Evolutionary conservation across 2,329 filamentous ascomycete genomes (phyloP).

Genomic region (Lizonia empirigonia): DNA sequence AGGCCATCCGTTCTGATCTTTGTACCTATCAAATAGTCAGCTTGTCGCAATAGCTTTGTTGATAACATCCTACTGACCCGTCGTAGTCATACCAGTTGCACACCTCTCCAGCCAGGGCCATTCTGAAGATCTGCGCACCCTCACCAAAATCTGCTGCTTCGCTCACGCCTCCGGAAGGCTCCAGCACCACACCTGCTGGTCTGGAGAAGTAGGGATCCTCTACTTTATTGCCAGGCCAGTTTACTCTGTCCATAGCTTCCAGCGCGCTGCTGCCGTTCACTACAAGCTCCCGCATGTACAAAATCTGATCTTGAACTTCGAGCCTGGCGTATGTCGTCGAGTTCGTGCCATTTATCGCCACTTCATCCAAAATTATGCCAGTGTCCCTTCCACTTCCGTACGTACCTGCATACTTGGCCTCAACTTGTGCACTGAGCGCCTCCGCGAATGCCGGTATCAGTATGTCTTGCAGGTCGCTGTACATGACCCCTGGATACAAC

Average conservation of each 20-base stretch:
- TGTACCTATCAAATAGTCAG: conserved; percentile 24
- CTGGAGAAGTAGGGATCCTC: conserved; percentile 30
- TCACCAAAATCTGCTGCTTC: conserved; percentile 33
- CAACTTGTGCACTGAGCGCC: conserved; percentile 20
- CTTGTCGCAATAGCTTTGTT: background rate
- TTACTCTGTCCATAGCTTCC: conserved; percentile 35
- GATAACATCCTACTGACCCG: conserved; percentile 22
- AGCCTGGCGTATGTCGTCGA: conserved; percentile 28
- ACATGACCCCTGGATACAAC: conserved; percentile 25
- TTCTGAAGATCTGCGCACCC: conserved; percentile 35
- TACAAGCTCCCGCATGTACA: conserved; percentile 36
- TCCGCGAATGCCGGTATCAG: conserved; percentile 36
- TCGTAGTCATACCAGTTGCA: conserved; percentile 45
- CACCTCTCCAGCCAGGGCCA: conserved; percentile 31
- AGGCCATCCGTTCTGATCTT: conserved; percentile 41
- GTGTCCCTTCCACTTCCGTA: conserved; percentile 29
- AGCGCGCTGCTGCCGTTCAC: conserved; percentile 39
- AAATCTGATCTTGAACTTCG: conserved; percentile 31
- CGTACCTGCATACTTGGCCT: conserved; percentile 29
- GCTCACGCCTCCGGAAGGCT: conserved; percentile 33
- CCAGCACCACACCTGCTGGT: conserved; percentile 29
- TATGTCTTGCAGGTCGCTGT: conserved; percentile 28
- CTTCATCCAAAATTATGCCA: conserved; percentile 27
- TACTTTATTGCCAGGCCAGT: conserved; percentile 26
- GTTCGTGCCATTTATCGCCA: conserved; percentile 9